Evolutionary conservation across 257 asterid species (phyloP).

Genomic region (Plectranthus barbatus): DNA sequence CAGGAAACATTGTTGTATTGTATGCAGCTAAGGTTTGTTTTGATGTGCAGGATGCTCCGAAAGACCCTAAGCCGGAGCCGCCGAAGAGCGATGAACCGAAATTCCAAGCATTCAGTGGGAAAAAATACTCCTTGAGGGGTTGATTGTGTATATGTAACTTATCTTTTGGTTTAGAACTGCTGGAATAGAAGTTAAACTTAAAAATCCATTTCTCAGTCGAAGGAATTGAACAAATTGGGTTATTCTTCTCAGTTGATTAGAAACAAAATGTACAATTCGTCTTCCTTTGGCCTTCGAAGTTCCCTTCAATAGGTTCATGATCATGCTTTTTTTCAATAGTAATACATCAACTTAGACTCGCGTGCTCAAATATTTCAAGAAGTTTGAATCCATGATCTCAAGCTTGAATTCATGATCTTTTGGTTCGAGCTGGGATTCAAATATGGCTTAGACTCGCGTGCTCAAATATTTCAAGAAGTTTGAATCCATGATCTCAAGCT

Average conservation of each 20-base stretch:
- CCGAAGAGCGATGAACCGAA: constrained; percentile 69
- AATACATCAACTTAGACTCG: too few relatives aligned
- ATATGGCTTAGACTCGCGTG: too few relatives aligned
- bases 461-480: too few relatives aligned
- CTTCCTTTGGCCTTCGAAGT: not conserved
- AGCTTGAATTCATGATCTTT: too few relatives aligned
- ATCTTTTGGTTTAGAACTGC: constrained; percentile 13
- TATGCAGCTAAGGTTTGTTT: too few relatives aligned
- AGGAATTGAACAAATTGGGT: constrained; percentile 15
- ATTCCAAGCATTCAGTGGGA: constrained; percentile 64
- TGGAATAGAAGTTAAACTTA: not conserved
- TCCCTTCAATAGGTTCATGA: too few relatives aligned
- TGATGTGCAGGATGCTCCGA: constrained; percentile 44
- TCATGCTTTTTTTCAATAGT: too few relatives aligned
- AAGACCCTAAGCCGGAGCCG: constrained; percentile 61
- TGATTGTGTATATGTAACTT: constrained; percentile 26
- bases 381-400: too few relatives aligned
- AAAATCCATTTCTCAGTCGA: not conserved
- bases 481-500: too few relatives aligned
- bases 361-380: too few relatives aligned
- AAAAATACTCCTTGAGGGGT: constrained; percentile 67
- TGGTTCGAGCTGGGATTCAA: too few relatives aligned
- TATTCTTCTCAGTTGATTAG: constrained; percentile 6
- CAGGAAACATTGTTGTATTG: not conserved
- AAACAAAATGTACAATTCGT: not conserved